These are phyloP conservation scores for Cordyceps cateniannulata DNA, from an alignment of 2,329 filamentous ascomycete species.

Conservation along the genomic window DNA sequence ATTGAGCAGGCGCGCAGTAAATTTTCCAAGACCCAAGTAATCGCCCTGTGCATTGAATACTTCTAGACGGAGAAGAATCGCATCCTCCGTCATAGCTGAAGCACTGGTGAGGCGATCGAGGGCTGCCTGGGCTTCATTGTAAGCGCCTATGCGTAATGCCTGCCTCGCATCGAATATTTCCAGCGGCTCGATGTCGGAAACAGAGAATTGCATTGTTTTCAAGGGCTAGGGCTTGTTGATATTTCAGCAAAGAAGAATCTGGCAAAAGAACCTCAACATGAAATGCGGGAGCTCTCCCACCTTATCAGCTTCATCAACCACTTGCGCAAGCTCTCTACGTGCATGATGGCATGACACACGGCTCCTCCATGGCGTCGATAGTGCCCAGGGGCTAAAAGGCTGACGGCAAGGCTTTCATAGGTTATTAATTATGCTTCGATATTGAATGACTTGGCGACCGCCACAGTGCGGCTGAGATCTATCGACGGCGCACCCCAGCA, in stretches of 20 bases:
- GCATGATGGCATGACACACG: neutral
- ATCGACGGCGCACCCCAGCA: neutral
- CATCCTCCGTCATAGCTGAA: neutral
- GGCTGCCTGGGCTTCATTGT: neutral
- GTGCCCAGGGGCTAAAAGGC: neutral
- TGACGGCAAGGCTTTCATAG: neutral
- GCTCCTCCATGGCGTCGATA: slow-evolving; percentile 5
- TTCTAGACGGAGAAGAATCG: neutral
- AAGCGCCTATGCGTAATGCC: neutral
- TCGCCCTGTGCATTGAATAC: neutral
- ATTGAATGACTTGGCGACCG: neutral
- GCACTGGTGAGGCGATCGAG: neutral
- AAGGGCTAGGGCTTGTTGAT: too few species aligned
- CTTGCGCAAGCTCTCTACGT: neutral
- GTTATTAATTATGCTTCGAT: neutral
- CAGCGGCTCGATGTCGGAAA: neutral
- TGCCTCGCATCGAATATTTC: slow-evolving; percentile 1
- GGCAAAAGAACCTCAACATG: too few species aligned
- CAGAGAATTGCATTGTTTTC: neutral
- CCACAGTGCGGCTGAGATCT: slow-evolving; percentile 4
- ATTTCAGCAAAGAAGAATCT: neutral
- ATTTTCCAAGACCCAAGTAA: neutral
- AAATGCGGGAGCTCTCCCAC: neutral
- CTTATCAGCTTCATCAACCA: neutral
- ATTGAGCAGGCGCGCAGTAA: neutral